Evolutionary conservation across 352 stramenopile species (phyloP), one percentile per base, ranked within the genome.

Genomic region (Phytophthora niederhauseri): DNA sequence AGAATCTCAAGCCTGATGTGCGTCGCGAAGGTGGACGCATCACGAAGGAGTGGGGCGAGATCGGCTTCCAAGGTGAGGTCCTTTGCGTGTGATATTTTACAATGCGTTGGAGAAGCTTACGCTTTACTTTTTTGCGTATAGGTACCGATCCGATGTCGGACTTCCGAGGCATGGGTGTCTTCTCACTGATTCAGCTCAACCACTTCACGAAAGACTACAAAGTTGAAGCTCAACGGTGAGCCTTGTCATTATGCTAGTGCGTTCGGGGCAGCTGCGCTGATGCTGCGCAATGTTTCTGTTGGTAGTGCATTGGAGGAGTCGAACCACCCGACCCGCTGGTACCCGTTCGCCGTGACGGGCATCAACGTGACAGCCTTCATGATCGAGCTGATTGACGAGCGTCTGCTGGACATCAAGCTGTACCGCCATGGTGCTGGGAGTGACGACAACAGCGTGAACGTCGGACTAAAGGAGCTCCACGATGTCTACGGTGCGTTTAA

Each of bases 301-400:
- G 58, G 12, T 46, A 96, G 89, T 26, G 85, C 86, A 0, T 64
- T 96, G 38, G 80, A 83, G 11, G 87, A 96, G 60, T 94, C 89
- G 15, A 95, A 94, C 57, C 89, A 96, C 56, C 89, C 84, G 36
- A 93, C 84, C 24, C 80, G 85, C 14, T 96, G 89, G 89, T 96
- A 96, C 59, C 89, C 89, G 38, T 96, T 96, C 57, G 81, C 87
- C 7, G 84, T 94, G 9, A 95, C 89, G 4, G 89, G 89, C 19
- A 96, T 96, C 75, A 96, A 96, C 66, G 85, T 96, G 64, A 96
- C 89, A 2, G 79, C 79, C 9, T 96, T 96, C 62, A 61, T 96
- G 49, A 75, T 90, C 15, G 89, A 95, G 22, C 62, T 96, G 30
- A 77, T 95, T 4, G 75, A 78, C 15, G 87, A 95, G 59, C 87